Base-by-base conservation (phyloP, 75 land plant species). In the Sequoiadendron giganteum region DNA sequence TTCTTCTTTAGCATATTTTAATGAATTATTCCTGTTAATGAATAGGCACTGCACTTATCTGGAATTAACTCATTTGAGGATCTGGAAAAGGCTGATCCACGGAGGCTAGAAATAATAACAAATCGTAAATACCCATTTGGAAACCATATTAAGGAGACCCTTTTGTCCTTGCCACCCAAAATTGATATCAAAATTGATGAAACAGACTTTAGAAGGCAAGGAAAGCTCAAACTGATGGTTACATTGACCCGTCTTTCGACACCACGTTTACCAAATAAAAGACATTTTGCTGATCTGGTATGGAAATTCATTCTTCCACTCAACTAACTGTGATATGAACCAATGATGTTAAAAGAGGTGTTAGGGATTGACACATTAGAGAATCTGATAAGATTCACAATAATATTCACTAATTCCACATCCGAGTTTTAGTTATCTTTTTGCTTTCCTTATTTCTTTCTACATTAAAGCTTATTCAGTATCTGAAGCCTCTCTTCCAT, bases 81-180 rank as follows among this genome's bases (percentile, higher is more conserved):
- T 42, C 84, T 98, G 86, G 92, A 89, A 70, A 92, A 86, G 87
- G 97, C 99, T 86, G 99, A 98, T 89, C 99, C 99, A 42, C 93
- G 99, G 54, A 95, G 93, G 75, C 93, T 98, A 87, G 99, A 98
- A 91, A 88, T 93, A 82, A 91, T 96, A n/a, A 97, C 99, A 36
- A 95, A 97, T 43, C 90, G 99, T 56, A 98, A 97, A 84, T 98
- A 93, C 84, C 99, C 99, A 87, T 98, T 96, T 94, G 99, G 99
- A 43, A 93, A 98, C 89, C 99, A 94, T 87, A 94, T 98, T 30
- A 98, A 97, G 88, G 94, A 93, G 19, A 92, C 95, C 36, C 79
- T 97, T 88, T 83, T 83, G 43, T 88, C 93, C 47, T 86, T 98
- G 34, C 99, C 99, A 85, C 97, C 99, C 68, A 97, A 92, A 91